These are phyloP conservation scores for Aspergillus sp. DNA, from an alignment of 2,329 filamentous ascomycete genomes.

Conservation along the genomic window DNA sequence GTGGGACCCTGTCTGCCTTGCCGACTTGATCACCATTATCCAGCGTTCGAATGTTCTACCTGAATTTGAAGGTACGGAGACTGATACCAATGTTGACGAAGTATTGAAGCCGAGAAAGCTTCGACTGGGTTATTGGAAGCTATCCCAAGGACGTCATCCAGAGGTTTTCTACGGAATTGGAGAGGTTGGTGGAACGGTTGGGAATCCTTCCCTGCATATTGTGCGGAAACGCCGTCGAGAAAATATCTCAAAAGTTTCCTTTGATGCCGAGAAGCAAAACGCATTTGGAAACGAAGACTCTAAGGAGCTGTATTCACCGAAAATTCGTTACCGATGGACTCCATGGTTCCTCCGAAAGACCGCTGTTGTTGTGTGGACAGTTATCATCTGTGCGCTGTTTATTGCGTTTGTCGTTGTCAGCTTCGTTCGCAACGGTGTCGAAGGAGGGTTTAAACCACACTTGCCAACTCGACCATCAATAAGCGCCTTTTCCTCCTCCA, in stretches of 20 bases:
- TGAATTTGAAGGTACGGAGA: conserved; percentile 70
- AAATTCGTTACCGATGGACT: conserved; percentile 65
- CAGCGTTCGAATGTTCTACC: conserved; percentile 75
- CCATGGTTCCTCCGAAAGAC: conserved; percentile 73
- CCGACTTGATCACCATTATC: conserved; percentile 75
- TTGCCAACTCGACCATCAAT: conserved; percentile 61
- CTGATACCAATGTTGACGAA: conserved; percentile 49
- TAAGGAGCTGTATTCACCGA: conserved; percentile 52
- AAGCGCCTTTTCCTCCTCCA: conserved; percentile 75
- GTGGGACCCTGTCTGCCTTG: conserved; percentile 82
- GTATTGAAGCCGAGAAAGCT: conserved; percentile 59
- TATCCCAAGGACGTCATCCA: conserved; percentile 55
- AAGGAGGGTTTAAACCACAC: conserved; percentile 69
- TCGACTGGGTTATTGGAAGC: conserved; percentile 83
- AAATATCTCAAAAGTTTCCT: conserved; percentile 31
- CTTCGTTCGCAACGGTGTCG: conserved; percentile 69
- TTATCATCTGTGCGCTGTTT: conserved; percentile 61
- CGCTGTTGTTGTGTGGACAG: conserved; percentile 65
- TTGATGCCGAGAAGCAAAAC: conserved; percentile 41
- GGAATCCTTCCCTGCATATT: conserved; percentile 43
- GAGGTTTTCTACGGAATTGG: conserved; percentile 79
- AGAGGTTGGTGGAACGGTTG: conserved; percentile 54
- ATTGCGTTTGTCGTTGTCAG: conserved; percentile 73
- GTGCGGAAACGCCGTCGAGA: conserved; percentile 31
- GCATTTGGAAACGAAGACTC: conserved; percentile 42